These are phyloP conservation scores for Backusella luteola DNA, from an alignment of 192 early-diverging fungal species.

Conservation along the genomic window DNA sequence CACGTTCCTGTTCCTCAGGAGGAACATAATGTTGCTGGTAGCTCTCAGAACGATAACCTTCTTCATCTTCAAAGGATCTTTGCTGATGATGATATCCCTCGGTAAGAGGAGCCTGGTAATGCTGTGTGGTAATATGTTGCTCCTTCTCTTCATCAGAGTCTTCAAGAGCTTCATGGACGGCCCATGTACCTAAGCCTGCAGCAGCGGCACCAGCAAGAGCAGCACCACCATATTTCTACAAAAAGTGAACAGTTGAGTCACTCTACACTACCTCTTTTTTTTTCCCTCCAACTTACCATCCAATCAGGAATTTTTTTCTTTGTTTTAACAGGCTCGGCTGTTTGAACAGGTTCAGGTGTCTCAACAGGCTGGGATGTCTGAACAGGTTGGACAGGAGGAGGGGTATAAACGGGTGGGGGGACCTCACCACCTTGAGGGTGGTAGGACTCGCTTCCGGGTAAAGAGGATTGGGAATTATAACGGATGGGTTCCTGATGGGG, in stretches of 20 bases:
- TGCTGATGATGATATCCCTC: not conserved
- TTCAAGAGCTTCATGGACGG: not conserved
- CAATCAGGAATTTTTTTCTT: constrained; percentile 28
- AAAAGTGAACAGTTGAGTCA: not conserved
- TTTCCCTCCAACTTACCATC: constrained; percentile 20
- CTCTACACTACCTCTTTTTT: not conserved
- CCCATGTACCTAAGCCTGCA: constrained; percentile 30
- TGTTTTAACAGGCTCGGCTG: not conserved
- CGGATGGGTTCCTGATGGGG: constrained; percentile 5
- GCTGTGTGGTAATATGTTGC: not conserved
- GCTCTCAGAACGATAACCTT: not conserved
- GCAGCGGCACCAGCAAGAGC: constrained; percentile 34
- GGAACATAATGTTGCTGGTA: not conserved
- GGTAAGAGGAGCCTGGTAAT: not conserved
- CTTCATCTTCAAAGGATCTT: constrained; percentile 1
- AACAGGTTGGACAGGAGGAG: not conserved
- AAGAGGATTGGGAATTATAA: not conserved
- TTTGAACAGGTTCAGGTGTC: not conserved
- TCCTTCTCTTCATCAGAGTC: constrained; percentile 9
- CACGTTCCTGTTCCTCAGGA: not conserved
- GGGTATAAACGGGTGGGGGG: not conserved
- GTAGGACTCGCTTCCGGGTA: not conserved
- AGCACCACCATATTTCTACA: constrained; percentile 37
- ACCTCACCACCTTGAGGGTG: not conserved
- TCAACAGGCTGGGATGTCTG: not conserved